Base-by-base conservation (phyloP, 2,329 filamentous ascomycete species). In the Mariannaea elegans region DNA sequence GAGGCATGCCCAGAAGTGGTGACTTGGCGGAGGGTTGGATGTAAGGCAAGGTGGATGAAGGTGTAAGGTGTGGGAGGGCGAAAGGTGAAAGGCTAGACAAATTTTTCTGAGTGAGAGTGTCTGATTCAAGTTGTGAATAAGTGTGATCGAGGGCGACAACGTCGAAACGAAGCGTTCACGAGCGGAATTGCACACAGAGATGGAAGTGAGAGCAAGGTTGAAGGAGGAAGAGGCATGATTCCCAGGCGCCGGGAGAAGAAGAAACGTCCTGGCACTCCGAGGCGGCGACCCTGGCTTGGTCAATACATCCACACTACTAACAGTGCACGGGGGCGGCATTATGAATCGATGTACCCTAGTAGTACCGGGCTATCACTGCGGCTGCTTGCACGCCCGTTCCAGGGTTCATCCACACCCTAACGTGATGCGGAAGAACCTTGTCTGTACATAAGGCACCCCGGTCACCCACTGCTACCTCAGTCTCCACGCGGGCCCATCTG, bases 191-290 rank as follows among this genome's bases (percentile, higher is more conserved):
- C 55, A 60, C 63, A 64, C 72, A 58, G 62, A 64, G 64, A 69
- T 69, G 72, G 19, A 70, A 72, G 68, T 64, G 63, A 65, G 65
- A 71, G 68, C 70, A 70, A 72, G 67, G 71, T 74, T 74, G 71
- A 71, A 73, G 66, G 71, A 75, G 71, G 71, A 70, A 69, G 71
- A 72, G 71, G 66, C 65, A 71, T 73, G 73, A 72, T 69, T 74
- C 69, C 70, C 71, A 73, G 68, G 67, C 68, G 68, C 70, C 70
- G 73, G 71, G 70, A 74, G 72, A 75, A 76, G 72, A 72, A 75
- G 72, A 76, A 76, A 75, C 73, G 74, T 74, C 70, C 73, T 74
- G 70, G 73, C 66, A 73, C 73, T 69, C 72, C 71, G 68, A 73
- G 74, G 69, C 72, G 73, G 71, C 71, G 73, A 72, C 71, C 72